Evolutionary conservation across 495 filamentous ascomycete species (phyloP), one percentile per base, ranked within the genome.

Genomic region (Tuber brumale): DNA sequence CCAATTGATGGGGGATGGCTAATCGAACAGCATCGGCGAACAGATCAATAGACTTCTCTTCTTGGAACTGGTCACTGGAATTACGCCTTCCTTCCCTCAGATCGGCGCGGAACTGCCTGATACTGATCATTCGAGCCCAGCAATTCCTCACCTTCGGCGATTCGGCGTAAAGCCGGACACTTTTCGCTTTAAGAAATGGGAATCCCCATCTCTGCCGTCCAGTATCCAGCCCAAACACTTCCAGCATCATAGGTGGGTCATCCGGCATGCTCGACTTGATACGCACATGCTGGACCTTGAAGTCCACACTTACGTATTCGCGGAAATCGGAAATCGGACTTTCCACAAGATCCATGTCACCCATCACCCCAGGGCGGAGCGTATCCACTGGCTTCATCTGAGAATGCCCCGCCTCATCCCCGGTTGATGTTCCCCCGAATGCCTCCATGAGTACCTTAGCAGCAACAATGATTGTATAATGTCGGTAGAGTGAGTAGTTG

Each of bases 401-500:
- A 57, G 79, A 74, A 35, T 83, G 69, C 27, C 76, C 72, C 31
- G 83, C 78, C 73, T 81, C 69, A 44, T 81, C 77, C 46, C 48
- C 76, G 73, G 31, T 77, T 71, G 73, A 46, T 27, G 74, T 83
- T 77, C 73, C 81, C 80, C 77, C 85, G 82, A 97, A 92, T 9
- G 94, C 92, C 75, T 91, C 90, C 73, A 88, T 87, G 19, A 99
- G 84, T 14, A 96, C 92, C 75, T 89, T 90, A 35, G 87, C 84
- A 42, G 96, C 96, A 70, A 98, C 88, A 18, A 91, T 92, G 42
- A 95, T 86, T n/a, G 94, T 91, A 81, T 97, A 98, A 81, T 97
- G 95, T 8, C 95, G 91, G 83, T 96, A 97, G 1, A 99, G 87
- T 6, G 96, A 98, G 81, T 97, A 98, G 45, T 97, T 91, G 6